phyloP scores from a whole-genome alignment of 148 eudicot genomes.

The Rhododendron griersonianum region DNA sequence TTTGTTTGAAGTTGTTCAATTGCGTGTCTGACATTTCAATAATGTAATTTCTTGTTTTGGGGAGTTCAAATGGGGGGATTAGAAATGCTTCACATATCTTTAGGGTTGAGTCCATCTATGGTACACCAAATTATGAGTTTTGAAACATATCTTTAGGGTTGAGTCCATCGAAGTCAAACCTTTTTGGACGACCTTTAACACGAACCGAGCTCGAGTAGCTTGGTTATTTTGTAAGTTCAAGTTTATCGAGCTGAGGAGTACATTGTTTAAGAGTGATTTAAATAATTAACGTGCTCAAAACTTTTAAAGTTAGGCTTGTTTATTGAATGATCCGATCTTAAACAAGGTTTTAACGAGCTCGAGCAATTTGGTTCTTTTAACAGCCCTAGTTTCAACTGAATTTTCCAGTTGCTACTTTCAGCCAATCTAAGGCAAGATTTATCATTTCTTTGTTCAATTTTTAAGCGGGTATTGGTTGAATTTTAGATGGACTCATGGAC shows the following conservation, averaged over 20 bases:
- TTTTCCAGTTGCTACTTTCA: not conserved
- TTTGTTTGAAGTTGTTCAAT: too few relatives aligned
- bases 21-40: too few relatives aligned
- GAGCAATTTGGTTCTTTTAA: not conserved
- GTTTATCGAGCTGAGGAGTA: not conserved
- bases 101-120: too few relatives aligned
- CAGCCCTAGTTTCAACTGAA: not conserved
- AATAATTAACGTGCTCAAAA: not conserved
- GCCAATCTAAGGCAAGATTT: not conserved
- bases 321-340: not conserved
- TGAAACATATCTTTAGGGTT: too few relatives aligned
- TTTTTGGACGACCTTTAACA: not conserved
- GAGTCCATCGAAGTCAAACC: too few relatives aligned
- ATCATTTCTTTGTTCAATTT: not conserved
- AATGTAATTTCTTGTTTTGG: too few relatives aligned
- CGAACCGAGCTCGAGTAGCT: not conserved
- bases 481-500: not conserved
- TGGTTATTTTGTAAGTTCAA: not conserved
- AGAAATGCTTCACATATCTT: too few relatives aligned
- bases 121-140: too few relatives aligned
- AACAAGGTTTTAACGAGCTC: not conserved
- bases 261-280: too few relatives aligned
- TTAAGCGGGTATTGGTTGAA: not conserved
- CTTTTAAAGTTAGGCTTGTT: not conserved
- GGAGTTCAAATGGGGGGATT: too few relatives aligned